Base-by-base conservation (phyloP, 2,329 filamentous ascomycete genomes). In the Calonectria hongkongensis region DNA sequence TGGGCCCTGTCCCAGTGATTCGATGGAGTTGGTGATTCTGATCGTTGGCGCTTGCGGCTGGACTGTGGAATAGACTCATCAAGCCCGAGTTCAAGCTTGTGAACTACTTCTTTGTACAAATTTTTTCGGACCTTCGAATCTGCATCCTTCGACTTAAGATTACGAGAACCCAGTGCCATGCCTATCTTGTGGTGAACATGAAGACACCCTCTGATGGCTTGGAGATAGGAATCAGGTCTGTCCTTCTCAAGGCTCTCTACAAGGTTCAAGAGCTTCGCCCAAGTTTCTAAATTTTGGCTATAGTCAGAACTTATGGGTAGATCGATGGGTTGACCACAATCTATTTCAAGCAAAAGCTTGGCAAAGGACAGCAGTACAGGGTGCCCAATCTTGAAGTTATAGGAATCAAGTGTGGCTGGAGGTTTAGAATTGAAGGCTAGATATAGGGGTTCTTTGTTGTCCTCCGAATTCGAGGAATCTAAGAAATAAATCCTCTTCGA, bases 351-450 rank as follows among this genome's bases (percentile, higher is more conserved):
- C 15, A 51, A 51, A 5, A 51, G 48, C 15, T 51, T 51, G 15
- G 48, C 48, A 30, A 51, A 51, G 15, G 48, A 51, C 48, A 51
- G 9, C 4, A 51, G 48, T 15, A 51, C 48, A 18, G 48, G 48
- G 15, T 51, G 48, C 3, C 27, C 48, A 5, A 51, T 30, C 18
- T 27, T 27, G 3, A 51, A 51, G 48, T 51, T 25, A 16, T 51
- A 51, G 2, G 48, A 30, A 15, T 30, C 48, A 2, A 15, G 2
- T 30, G 1, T 30, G 0, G 48, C 15, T n/a, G 48, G 25, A 16
- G 18, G n/a, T 7, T 51, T 51, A 1, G 48, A 51, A 16, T 6
- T 51, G 12, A 51, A 51, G 8, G 48, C 27, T 9, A 51, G 8
- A 5, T 51, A 51, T 18, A 27, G 48, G 15, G 30, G n/a, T 33